Percentiles rank a stretch among this genome's conserved stretches.
phyloP scores from a whole-genome alignment of 768 basidiomycete species.

The Chalciporus pseudorubinellus region DNA sequence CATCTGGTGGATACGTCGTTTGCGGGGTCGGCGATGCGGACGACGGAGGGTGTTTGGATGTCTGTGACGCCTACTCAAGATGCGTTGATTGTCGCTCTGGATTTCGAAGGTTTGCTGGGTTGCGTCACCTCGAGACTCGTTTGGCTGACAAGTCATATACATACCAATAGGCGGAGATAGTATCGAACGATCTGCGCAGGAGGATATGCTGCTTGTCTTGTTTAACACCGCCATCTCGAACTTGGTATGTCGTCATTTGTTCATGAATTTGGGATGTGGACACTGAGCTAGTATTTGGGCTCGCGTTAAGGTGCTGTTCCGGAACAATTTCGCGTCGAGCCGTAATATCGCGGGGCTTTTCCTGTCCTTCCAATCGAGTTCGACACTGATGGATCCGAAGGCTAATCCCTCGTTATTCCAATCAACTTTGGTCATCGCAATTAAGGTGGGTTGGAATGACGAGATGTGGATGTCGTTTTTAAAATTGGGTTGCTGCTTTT shows the following conservation, averaged over 20 bases:
- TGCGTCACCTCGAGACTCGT: too few relatives aligned
- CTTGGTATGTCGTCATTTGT: conserved; percentile 44
- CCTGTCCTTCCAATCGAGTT: conserved; percentile 60
- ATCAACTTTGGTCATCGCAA: conserved; percentile 58
- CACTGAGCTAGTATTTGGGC: background rate
- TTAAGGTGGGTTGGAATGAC: conserved; percentile 41
- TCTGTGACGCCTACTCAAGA: conserved; percentile 61
- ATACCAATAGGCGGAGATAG: conserved; percentile 50
- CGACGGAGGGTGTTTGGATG: conserved; percentile 68
- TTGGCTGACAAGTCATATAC: background rate
- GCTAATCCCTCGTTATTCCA: conserved; percentile 58
- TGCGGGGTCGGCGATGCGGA: conserved; percentile 64
- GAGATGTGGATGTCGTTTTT: background rate
- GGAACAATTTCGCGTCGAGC: conserved; percentile 63
- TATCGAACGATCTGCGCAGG: conserved; percentile 61
- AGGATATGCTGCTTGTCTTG: conserved; percentile 59
- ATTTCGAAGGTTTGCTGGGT: conserved; percentile 52
- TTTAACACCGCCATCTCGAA: conserved; percentile 69
- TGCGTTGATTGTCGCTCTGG: conserved; percentile 53
- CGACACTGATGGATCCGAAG: conserved; percentile 54
- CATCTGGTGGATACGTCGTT: conserved; percentile 65
- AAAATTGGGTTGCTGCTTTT: background rate
- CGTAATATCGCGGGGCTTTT: conserved; percentile 61
- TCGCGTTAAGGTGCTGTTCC: conserved; percentile 52
- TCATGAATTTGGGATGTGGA: background rate